Percentiles rank a stretch among this genome's conserved stretches.
Evolutionary conservation across 1,139 yeast species (phyloP).

Genomic region (Saccharomyces hybrid): DNA sequence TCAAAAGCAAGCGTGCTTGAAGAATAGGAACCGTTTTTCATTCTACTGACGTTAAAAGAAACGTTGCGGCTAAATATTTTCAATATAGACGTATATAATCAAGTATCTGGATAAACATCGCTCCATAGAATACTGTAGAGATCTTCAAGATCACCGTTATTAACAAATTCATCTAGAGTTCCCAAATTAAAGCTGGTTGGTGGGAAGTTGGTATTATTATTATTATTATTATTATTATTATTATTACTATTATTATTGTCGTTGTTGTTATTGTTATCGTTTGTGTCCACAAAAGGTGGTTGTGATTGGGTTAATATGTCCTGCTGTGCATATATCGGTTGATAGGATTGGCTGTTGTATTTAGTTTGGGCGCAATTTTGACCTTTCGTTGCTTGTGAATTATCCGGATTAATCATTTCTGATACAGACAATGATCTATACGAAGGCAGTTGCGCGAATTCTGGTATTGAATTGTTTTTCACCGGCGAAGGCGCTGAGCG

Average conservation of each 20-base stretch:
- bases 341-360: not conserved
- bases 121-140: slow-evolving; percentile 28
- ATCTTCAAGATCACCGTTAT: slow-evolving; percentile 26
- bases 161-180: slow-evolving; percentile 29
- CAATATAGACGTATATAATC: not conserved
- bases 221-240: not conserved
- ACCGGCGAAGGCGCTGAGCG: not conserved
- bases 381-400: not conserved
- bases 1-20: too few species aligned
- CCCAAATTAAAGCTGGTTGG: slow-evolving; percentile 22
- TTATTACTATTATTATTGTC: not conserved
- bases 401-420: not conserved
- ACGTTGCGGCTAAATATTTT: too few species aligned
- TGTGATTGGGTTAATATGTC: not conserved
- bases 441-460: slow-evolving; percentile 1
- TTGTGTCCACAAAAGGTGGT: not conserved
- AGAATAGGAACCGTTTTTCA: too few species aligned
- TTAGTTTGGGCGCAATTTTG: not conserved
- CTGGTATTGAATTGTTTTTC: not conserved
- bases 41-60: too few species aligned
- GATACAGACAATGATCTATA: not conserved
- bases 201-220: not conserved
- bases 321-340: too few species aligned
- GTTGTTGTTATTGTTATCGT: too few species aligned
- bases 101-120: slow-evolving; percentile 20